Conservation (phyloP, 2,329 filamentous ascomycete genomes). For the Dactylonectria macrodidyma region DNA sequence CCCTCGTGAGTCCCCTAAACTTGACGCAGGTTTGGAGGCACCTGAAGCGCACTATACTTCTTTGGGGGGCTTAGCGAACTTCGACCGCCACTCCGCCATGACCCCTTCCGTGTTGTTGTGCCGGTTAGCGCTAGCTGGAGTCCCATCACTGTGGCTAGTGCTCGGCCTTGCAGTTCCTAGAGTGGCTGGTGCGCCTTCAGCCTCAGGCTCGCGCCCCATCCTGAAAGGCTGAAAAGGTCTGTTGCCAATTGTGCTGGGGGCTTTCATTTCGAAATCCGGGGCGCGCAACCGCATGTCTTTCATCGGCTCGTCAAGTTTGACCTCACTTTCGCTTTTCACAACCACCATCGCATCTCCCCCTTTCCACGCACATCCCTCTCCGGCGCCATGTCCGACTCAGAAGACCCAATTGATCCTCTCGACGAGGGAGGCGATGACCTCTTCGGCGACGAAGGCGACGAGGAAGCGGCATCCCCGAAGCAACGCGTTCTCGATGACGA, state of each 20-base stretch:
- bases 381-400: slow-evolving; percentile 68
- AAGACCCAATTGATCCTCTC: slow-evolving; percentile 66
- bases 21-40: slow-evolving; percentile 39
- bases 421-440: slow-evolving; percentile 73
- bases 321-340: neutral
- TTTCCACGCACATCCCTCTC: slow-evolving; percentile 13
- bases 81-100: slow-evolving; percentile 37
- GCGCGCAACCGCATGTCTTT: slow-evolving; percentile 29
- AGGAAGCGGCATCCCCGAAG: slow-evolving; percentile 71
- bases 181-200: slow-evolving; percentile 36
- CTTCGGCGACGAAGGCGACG: slow-evolving; percentile 73
- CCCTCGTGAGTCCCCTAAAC: slow-evolving; percentile 34
- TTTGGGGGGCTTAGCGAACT: slow-evolving; percentile 35
- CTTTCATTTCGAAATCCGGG: slow-evolving; percentile 19
- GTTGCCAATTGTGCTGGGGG: slow-evolving; percentile 11
- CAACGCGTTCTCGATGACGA: slow-evolving; percentile 76
- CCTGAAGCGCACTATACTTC: slow-evolving; percentile 46
- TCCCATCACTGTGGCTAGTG: slow-evolving; percentile 30
- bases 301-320: slow-evolving; percentile 31
- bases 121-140: neutral
- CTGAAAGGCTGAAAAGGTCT: slow-evolving; percentile 14
- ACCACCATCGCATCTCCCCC: slow-evolving; percentile 11
- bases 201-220: slow-evolving; percentile 29
- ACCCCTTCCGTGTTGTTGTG: slow-evolving; percentile 32
- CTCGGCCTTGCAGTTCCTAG: neutral